Conservation (phyloP, 164 flowering plant genomes). For the Saururus chinensis region DNA sequence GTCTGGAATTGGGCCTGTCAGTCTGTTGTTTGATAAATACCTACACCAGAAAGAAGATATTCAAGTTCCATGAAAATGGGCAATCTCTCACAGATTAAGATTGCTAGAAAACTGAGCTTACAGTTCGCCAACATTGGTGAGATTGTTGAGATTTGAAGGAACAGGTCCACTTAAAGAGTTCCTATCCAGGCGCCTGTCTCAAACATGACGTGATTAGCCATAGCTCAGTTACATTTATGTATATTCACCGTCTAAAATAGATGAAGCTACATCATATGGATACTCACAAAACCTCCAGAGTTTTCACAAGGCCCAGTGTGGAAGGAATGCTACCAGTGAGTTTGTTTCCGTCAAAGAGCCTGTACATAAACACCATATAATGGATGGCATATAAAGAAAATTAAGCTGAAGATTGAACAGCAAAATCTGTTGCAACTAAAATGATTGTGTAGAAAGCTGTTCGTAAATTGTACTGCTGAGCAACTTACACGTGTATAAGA, state of each 20-base stretch:
- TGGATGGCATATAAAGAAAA: background rate
- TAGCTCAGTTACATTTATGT: background rate
- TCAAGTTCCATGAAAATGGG: background rate
- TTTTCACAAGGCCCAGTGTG: conserved; percentile 48
- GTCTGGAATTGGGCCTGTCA: conserved; percentile 58
- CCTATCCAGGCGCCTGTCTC: conserved; percentile 69
- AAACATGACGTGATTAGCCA: conserved; percentile 2
- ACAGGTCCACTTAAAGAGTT: conserved; percentile 48
- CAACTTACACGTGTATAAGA: conserved; percentile 77
- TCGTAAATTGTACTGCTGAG: background rate
- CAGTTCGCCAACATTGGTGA: conserved; percentile 51
- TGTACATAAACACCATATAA: conserved; percentile 10
- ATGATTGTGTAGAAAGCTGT: background rate
- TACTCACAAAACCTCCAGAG: conserved; percentile 93
- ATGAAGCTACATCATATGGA: background rate
- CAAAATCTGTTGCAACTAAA: background rate
- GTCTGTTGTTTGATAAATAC: conserved; percentile 56
- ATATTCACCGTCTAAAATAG: background rate
- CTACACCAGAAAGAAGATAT: conserved; percentile 24
- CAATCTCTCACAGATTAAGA: background rate
- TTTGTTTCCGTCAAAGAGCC: conserved; percentile 77
- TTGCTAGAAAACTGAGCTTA: conserved; percentile 23
- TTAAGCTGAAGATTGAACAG: background rate
- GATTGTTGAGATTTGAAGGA: conserved; percentile 57
- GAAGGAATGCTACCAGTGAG: conserved; percentile 54